A percentile compares a stretch with the other conserved stretches of the same genome.
Conservation (phyloP, 495 filamentous ascomycete genomes). For the Penicillium argentinense region DNA sequence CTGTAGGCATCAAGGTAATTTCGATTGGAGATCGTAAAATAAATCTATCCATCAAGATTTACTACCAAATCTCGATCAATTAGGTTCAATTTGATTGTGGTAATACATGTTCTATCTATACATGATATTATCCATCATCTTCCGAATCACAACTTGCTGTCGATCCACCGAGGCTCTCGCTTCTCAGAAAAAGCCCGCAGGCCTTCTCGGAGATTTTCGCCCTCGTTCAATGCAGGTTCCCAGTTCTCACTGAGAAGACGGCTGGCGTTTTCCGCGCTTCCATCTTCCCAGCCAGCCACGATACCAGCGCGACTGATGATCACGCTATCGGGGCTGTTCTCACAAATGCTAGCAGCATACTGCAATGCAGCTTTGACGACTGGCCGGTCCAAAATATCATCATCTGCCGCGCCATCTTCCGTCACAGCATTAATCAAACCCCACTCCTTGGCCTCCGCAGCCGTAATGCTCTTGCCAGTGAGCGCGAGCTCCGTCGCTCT, state of each 20-base stretch:
- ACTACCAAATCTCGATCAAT: too few species aligned
- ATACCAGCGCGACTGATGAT: constrained; percentile 62
- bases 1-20: neutral
- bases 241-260: constrained; percentile 15
- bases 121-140: neutral
- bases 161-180: constrained; percentile 65
- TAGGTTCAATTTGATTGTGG: too few species aligned
- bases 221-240: constrained; percentile 57
- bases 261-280: constrained; percentile 55
- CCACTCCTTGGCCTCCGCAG: constrained; percentile 57
- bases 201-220: constrained; percentile 72
- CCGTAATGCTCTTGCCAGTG: constrained; percentile 53
- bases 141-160: constrained; percentile 61
- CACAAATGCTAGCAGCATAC: constrained; percentile 27
- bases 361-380: constrained; percentile 48
- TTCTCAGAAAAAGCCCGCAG: constrained; percentile 72
- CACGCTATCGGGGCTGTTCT: constrained; percentile 65
- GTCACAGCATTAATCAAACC: constrained; percentile 64
- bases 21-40: neutral
- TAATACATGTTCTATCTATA: too few species aligned
- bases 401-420: constrained; percentile 30
- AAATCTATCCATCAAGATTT: neutral
- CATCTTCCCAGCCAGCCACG: constrained; percentile 61
- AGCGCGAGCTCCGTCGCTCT: constrained; percentile 67
- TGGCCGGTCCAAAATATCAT: constrained; percentile 10